Percentiles rank a stretch among this genome's conserved stretches.
Evolutionary conservation across 2,329 filamentous ascomycete genomes (phyloP).

Genomic region (Ascochyta rabiei): DNA sequence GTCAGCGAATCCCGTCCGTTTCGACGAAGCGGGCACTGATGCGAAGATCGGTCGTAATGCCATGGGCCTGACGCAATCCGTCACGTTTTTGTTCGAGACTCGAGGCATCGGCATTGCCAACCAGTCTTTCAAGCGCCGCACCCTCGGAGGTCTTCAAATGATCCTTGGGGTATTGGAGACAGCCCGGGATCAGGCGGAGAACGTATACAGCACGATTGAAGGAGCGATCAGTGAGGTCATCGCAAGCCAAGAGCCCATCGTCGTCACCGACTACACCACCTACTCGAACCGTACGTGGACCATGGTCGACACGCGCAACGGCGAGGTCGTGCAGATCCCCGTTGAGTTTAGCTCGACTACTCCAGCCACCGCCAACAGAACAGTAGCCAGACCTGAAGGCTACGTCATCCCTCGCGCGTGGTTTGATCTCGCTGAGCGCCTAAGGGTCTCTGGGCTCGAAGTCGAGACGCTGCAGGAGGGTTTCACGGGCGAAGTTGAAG

Average conservation of each 20-base stretch:
- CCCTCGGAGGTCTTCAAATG: conserved; percentile 41
- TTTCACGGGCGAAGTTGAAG: conserved; percentile 41
- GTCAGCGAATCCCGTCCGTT: conserved; percentile 27
- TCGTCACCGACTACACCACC: conserved; percentile 40
- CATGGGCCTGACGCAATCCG: conserved; percentile 45
- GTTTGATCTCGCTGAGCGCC: conserved; percentile 42
- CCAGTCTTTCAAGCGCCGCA: conserved; percentile 44
- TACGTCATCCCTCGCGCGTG: conserved; percentile 48
- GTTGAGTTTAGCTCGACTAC: conserved; percentile 45
- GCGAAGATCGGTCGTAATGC: conserved; percentile 48
- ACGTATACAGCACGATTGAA: conserved; percentile 39
- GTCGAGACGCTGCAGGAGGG: conserved; percentile 36
- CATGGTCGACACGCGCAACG: conserved; percentile 41
- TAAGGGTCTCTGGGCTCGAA: conserved; percentile 42
- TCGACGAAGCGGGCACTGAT: conserved; percentile 45
- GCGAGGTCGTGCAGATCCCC: conserved; percentile 41
- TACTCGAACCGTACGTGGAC: conserved; percentile 40
- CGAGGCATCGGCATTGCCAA: conserved; percentile 46
- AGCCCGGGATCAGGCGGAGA: conserved; percentile 35
- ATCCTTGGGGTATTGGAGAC: conserved; percentile 44
- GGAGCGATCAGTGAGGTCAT: conserved; percentile 33
- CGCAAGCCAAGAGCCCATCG: conserved; percentile 33
- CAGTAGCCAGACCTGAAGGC: conserved; percentile 38
- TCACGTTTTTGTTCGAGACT: conserved; percentile 46
- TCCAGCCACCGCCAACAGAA: conserved; percentile 44